phyloP scores from a whole-genome alignment of 106 monocot genomes.

The Apostasia shenzhenica region DNA sequence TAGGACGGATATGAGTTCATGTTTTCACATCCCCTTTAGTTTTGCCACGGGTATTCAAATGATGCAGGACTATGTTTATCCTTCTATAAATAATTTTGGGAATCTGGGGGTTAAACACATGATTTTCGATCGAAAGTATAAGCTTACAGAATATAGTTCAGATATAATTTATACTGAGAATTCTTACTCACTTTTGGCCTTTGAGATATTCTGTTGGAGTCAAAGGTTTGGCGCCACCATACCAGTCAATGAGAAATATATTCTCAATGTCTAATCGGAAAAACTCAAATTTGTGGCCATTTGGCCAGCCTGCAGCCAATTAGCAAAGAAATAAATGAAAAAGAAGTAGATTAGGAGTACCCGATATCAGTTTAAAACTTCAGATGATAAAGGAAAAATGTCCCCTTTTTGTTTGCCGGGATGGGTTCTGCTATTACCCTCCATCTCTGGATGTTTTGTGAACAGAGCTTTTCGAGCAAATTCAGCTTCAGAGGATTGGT shows the following conservation, averaged over 20 bases:
- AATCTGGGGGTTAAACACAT: no score
- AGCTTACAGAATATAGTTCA: no score
- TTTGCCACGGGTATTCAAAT: no score
- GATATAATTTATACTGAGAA: no score
- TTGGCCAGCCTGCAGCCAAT: slow-evolving; percentile 28
- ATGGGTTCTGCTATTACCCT: slow-evolving; percentile 6
- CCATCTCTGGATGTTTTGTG: slow-evolving; percentile 27
- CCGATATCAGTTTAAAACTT: no score
- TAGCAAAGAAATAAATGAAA: neutral
- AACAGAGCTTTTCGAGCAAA: slow-evolving; percentile 20
- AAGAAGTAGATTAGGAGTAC: neutral
- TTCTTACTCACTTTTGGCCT: slow-evolving; percentile 10
- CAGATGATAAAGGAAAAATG: no score
- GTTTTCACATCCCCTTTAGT: no score
- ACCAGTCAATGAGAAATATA: slow-evolving; percentile 36
- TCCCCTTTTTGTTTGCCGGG: neutral
- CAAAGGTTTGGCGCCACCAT: slow-evolving; percentile 33
- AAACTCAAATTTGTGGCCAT: slow-evolving; percentile 25
- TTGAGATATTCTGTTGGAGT: slow-evolving; percentile 18
- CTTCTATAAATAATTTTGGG: no score
- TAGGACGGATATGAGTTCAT: no score
- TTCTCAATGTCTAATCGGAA: slow-evolving; percentile 30
- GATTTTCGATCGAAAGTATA: no score
- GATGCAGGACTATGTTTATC: no score
- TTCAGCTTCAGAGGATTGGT: slow-evolving; percentile 12